Evolutionary conservation across 75 land plant genomes (phyloP), one percentile per base, ranked within the genome.

Genomic region (Pinus tabuliformis): DNA sequence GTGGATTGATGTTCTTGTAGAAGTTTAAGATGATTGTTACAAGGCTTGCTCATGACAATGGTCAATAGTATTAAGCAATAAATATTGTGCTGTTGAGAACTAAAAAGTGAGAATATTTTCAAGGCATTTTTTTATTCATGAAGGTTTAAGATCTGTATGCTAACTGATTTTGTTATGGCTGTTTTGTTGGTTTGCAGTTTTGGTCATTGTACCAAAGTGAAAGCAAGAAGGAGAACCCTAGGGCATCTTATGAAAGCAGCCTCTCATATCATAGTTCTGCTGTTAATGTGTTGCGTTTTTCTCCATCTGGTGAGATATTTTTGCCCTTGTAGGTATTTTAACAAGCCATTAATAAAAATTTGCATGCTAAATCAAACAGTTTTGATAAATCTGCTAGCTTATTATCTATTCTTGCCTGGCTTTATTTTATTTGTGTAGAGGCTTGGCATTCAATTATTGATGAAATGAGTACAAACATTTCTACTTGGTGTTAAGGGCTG

Each of bases 221-320:
- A 73, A 78, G 70, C 37, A 70, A 85, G 28, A 84, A 89, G 77
- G 83, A 84, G 64, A 58, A 59, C 37, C 96, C 99, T 28, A 81
- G 83, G 56, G 96, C 84, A 70, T 66, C 82, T 13, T 97, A 91
- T 72, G 86, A 95, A 76, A 90, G 58, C 36, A 86, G 87, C 66
- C 93, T 97, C 61, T 86, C 98, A 36, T 89, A 92, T 77, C 99
- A 97, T 74, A 76, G 87, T 24, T 84, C 95, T 64, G 88, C 99
- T 60, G 94, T 97, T 11, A 97, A 97, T 82, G 73, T 73, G 26
- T 70, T 97, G 57, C 95, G 99, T n/a, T 95, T 97, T 75, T 90
- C 95, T 65, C 92, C 93, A 66, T 85, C 92, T 56, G 99, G 99
- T 94, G 75, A 73, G 85, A 5, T 33, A 59, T 71, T 54, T 22